Conservation (phyloP, 148 eudicot species). For the Bassia scoparia region DNA sequence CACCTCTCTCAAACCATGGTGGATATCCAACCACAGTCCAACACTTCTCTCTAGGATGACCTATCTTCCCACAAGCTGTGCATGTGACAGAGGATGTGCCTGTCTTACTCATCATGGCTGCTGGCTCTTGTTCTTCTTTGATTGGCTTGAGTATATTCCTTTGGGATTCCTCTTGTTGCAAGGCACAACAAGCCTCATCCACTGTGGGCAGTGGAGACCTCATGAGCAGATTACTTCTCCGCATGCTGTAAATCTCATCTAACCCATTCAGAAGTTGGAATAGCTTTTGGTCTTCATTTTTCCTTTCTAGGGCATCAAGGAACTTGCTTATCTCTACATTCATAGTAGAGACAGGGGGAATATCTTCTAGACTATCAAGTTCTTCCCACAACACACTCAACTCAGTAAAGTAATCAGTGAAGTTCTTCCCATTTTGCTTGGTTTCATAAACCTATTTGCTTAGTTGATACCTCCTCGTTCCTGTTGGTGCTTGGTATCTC, state of each 20-base stretch:
- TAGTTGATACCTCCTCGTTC: background rate
- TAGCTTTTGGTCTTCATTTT: background rate
- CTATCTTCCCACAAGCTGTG: background rate
- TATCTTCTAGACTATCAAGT: background rate
- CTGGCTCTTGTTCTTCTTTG: background rate
- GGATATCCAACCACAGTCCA: background rate
- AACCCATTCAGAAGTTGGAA: background rate
- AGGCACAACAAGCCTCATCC: background rate
- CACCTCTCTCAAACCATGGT: background rate
- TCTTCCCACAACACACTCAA: background rate
- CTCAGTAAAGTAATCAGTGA: background rate
- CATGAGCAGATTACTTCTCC: background rate
- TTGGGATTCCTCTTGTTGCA: background rate
- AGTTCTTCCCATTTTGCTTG: background rate
- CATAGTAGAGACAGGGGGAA: background rate
- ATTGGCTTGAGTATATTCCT: background rate
- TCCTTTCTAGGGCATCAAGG: background rate
- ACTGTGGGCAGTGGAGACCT: background rate
- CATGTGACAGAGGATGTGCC: too few relatives aligned
- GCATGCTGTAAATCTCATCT: background rate
- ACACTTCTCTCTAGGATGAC: background rate
- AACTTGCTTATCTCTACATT: background rate
- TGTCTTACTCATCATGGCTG: background rate
- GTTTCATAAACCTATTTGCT: background rate
- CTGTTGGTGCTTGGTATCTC: background rate